A percentile compares a stretch with the other conserved stretches of the same genome.
Evolutionary conservation across 2,329 filamentous ascomycete species (phyloP).

Genomic region (Pseudocercospora eumusae): DNA sequence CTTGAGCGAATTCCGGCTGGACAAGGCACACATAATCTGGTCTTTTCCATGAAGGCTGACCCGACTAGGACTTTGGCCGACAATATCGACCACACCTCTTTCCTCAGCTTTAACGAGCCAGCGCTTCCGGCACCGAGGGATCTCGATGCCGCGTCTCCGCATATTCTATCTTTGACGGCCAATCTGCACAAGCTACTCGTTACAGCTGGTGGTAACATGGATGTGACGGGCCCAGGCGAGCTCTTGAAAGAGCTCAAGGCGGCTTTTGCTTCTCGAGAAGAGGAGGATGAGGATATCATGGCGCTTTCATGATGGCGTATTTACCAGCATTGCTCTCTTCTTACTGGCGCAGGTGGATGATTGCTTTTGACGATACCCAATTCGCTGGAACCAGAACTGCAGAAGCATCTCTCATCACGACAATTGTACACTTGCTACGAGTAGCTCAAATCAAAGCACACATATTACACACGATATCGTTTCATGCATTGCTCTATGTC

Average conservation of each 20-base stretch:
- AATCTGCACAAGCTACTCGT: slow-evolving; percentile 23
- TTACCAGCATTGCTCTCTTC: slow-evolving; percentile 10
- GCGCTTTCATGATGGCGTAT: slow-evolving; percentile 4
- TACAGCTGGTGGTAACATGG: slow-evolving; percentile 15
- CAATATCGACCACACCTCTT: slow-evolving; percentile 24
- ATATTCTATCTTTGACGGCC: slow-evolving; percentile 19
- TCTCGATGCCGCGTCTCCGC: slow-evolving; percentile 16
- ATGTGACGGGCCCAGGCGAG: neutral
- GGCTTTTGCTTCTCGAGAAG: slow-evolving; percentile 13
- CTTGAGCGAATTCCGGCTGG: slow-evolving; percentile 43
- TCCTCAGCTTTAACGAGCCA: slow-evolving; percentile 34
- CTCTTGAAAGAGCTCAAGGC: slow-evolving; percentile 21
- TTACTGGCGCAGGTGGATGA: neutral
- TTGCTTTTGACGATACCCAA: slow-evolving; percentile 12
- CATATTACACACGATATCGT: neutral
- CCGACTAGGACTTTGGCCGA: slow-evolving; percentile 14
- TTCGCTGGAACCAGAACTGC: slow-evolving; percentile 4
- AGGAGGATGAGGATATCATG: slow-evolving; percentile 20
- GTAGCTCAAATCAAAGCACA: neutral
- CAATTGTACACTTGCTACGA: neutral
- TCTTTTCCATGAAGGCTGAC: neutral
- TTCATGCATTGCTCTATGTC: slow-evolving; percentile 1
- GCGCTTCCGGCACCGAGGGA: slow-evolving; percentile 22
- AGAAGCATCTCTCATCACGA: neutral
- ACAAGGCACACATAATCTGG: slow-evolving; percentile 29